Conservation (phyloP, 2,329 filamentous ascomycete species). For the Colletotrichum kahawae region DNA sequence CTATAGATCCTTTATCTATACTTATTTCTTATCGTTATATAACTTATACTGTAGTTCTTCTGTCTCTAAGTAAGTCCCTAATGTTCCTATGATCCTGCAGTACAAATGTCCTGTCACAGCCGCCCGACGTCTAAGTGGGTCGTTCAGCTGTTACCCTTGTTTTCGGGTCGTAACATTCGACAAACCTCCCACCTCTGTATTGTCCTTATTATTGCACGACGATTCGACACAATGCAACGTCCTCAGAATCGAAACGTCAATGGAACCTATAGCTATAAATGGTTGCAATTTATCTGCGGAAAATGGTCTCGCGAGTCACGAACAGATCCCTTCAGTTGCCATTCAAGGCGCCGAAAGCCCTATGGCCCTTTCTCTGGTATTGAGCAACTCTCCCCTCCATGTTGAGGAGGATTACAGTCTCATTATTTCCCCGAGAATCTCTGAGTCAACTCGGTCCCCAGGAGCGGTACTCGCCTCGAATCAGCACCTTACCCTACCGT, state of each 20-base stretch:
- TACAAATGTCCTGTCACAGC: no score
- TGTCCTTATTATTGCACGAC: not conserved
- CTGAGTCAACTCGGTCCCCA: not conserved
- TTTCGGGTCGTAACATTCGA: no score
- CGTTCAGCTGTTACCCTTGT: no score
- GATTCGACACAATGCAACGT: fast-evolving
- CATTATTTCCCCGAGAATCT: not conserved
- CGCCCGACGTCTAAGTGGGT: no score
- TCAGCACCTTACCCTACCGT: not conserved
- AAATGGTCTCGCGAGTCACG: not conserved
- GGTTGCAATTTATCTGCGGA: not conserved
- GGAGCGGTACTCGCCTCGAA: fast-evolving
- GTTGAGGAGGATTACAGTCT: not conserved
- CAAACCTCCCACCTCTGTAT: not conserved
- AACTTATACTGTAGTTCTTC: no score
- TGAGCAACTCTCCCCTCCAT: not conserved
- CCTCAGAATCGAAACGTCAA: not conserved
- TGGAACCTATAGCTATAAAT: not conserved
- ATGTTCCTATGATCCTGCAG: no score
- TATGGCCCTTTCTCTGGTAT: not conserved
- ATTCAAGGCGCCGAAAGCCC: not conserved
- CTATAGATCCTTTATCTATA: no score
- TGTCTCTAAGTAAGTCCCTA: no score
- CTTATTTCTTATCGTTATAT: no score
- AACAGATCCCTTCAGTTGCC: not conserved